Conservation (phyloP, 129 eudicot genomes). For the Flaveria linearis region DNA sequence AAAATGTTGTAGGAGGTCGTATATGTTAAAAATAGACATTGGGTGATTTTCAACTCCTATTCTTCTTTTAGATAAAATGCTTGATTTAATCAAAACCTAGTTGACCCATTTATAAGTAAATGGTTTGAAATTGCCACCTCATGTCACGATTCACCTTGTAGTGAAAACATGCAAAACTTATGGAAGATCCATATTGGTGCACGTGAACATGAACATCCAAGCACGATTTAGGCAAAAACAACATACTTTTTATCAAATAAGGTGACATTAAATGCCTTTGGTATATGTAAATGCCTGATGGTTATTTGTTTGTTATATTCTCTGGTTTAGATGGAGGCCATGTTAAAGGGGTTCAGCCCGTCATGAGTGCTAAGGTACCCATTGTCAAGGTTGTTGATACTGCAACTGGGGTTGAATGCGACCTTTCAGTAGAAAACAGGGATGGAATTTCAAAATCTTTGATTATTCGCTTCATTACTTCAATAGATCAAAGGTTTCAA, state of each 20-base stretch:
- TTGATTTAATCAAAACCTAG: neutral
- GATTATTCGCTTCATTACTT: conserved; percentile 61
- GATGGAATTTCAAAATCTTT: conserved; percentile 87
- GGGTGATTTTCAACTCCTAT: neutral
- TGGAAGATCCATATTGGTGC: neutral
- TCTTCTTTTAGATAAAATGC: neutral
- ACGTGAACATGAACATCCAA: too few species aligned
- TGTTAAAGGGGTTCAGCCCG: conserved; percentile 66
- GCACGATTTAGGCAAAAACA: neutral
- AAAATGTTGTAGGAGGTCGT: neutral
- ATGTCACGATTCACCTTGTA: neutral
- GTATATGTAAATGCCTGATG: neutral
- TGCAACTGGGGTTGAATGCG: conserved; percentile 91
- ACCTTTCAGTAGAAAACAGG: conserved; percentile 84
- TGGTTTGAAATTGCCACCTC: neutral
- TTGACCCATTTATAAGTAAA: neutral
- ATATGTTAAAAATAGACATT: neutral
- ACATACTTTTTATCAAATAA: neutral
- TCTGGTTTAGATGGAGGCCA: conserved; percentile 62
- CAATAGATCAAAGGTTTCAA: conserved; percentile 82
- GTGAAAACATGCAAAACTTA: neutral
- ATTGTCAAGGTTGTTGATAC: conserved; percentile 78
- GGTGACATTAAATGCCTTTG: conserved; percentile 2
- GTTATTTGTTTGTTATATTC: conserved; percentile 6
- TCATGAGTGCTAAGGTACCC: conserved; percentile 85